phyloP scores from a whole-genome alignment of 371 early-diverging fungal genomes.

The Mucor circinelloides region DNA sequence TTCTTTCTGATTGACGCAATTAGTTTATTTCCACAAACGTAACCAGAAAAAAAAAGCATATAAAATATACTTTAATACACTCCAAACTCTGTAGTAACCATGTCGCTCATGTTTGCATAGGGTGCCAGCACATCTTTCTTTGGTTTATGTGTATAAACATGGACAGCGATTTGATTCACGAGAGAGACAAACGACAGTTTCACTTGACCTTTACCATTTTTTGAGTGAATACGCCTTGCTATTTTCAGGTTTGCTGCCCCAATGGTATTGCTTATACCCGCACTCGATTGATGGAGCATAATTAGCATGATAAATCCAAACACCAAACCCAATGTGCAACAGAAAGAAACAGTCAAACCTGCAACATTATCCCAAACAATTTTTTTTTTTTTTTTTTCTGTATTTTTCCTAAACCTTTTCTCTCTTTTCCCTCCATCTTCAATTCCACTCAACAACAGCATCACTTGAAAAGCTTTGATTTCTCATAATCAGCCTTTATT shows the following conservation, averaged over 20 bases:
- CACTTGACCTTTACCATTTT: no score
- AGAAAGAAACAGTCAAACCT: not conserved
- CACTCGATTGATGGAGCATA: not conserved
- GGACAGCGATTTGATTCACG: not conserved
- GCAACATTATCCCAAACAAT: not conserved
- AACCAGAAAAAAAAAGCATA: not conserved
- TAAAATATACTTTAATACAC: not conserved
- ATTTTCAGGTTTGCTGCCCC: no score
- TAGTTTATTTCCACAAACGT: not conserved
- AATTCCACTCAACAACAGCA: not conserved
- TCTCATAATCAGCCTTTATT: not conserved
- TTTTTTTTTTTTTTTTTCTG: not conserved
- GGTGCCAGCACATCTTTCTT: no score
- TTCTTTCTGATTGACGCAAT: not conserved
- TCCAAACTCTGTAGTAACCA: not conserved
- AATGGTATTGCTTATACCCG: no score
- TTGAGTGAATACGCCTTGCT: not conserved
- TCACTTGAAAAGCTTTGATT: not conserved
- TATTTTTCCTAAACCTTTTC: constrained; percentile 1
- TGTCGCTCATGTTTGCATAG: not conserved
- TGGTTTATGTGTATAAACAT: no score
- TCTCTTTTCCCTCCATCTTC: not conserved
- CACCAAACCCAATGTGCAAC: not conserved
- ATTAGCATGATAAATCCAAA: not conserved
- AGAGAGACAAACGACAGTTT: no score